Evolutionary conservation across 2,329 filamentous ascomycete species (phyloP), one percentile per base, ranked within the genome.

Genomic region (Fusarium kyushuense): DNA sequence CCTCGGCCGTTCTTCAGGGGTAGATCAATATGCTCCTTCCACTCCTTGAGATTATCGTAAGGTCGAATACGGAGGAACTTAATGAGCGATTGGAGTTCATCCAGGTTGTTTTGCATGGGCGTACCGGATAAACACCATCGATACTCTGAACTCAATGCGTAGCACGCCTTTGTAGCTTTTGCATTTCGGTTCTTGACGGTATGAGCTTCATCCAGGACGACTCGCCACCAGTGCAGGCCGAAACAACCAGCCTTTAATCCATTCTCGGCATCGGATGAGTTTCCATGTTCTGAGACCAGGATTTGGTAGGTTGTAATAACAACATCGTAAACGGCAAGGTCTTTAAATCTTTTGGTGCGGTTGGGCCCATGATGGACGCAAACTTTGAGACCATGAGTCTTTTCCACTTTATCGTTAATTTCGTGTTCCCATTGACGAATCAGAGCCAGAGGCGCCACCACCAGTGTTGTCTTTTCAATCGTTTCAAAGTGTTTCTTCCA

Each of bases 161-260:
- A 99, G 70, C 92, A 96, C 3, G 96, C 94, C 77, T 97, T 94
- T 2, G 95, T 97, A 40, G 93, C 90, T 80, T 99, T 99, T 23
- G 96, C 94, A 71, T 96, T 97, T 67, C 95, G 90, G 76, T 99
- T 99, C 82, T 99, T 99, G 86, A 99, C 97, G 3, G 92, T 97
- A 78, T 99, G 96, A 2, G 96, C 96, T 81, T 99, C 96, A 68
- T 99, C 96, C 3, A 99, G 86, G 68, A 99, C 95, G 64, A 97
- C 88, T 52, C 96, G 91, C 82, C 96, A 98, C 96, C 96, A 99
- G 74, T 95, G 89, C 8, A 97, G 83, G 13, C 93, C 94, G 75
- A 97, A 97, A 74, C 94, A 95, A 13, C 94, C 95, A 52, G 90
- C 87, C 74, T 94, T 91, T 38, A 89, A 79, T 12, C 87, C 86